A percentile compares a stretch with the other conserved stretches of the same genome.
These are phyloP conservation scores for Pseudogymnoascus verrucosus DNA, from an alignment of 2,329 filamentous ascomycete species.

Conservation along the genomic window DNA sequence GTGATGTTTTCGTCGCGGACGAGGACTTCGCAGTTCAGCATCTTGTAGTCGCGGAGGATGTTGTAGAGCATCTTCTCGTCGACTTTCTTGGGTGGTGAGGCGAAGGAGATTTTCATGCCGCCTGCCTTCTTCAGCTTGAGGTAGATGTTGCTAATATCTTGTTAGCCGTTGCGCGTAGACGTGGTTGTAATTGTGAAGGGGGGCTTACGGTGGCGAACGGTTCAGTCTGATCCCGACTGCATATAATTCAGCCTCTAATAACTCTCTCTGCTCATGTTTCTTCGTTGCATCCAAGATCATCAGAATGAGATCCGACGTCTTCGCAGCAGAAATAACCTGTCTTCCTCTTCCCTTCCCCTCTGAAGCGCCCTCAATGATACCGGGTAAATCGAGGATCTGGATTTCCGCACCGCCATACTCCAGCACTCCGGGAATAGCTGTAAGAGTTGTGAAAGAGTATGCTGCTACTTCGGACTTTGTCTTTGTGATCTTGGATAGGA, in stretches of 20 bases:
- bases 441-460: conserved; percentile 95
- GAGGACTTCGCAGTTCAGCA: conserved; percentile 93
- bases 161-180: conserved; percentile 9
- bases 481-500: conserved; percentile 97
- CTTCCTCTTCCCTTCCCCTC: conserved; percentile 93
- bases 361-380: conserved; percentile 94
- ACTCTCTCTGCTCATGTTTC: conserved; percentile 80
- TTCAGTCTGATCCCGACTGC: conserved; percentile 93
- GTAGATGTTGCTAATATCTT: conserved; percentile 72
- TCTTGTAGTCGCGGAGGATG: conserved; percentile 96
- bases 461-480: conserved; percentile 93
- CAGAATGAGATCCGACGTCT: conserved; percentile 93
- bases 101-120: conserved; percentile 98
- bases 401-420: conserved; percentile 98
- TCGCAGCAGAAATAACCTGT: conserved; percentile 95
- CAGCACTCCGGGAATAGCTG: conserved; percentile 91
- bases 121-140: conserved; percentile 92
- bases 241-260: conserved; percentile 88
- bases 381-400: conserved; percentile 91
- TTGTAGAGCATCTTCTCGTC: conserved; percentile 99
- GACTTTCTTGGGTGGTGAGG: conserved; percentile 75
- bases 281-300: conserved; percentile 98
- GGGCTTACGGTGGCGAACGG: conserved; percentile 71
- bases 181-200: neutral
- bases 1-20: conserved; percentile 92